Evolutionary conservation across 2,329 filamentous ascomycete species (phyloP).

Genomic region (Thermothelomyces thermophilus): DNA sequence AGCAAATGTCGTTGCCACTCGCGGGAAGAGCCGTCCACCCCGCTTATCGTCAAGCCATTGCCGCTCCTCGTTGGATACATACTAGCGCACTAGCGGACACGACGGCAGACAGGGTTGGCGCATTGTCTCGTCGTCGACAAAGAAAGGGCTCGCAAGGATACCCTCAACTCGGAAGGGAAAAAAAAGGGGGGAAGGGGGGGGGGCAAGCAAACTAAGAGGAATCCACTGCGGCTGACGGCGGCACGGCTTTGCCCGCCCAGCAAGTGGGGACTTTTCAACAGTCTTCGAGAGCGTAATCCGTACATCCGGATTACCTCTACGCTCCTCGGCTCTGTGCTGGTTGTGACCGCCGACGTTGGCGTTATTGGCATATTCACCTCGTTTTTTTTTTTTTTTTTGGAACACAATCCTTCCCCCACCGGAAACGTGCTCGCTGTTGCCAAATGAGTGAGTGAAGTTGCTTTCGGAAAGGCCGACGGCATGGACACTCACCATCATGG

Average conservation of each 20-base stretch:
- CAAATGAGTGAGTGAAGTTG: background rate
- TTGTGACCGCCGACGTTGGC: background rate
- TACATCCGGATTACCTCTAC: background rate
- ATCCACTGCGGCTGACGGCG: slow-evolving; percentile 8
- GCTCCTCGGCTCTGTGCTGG: background rate
- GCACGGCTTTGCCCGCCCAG: slow-evolving; percentile 5
- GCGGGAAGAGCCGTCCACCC: background rate
- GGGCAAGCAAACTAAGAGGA: background rate
- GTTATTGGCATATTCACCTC: no score
- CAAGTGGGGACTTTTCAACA: slow-evolving; percentile 1
- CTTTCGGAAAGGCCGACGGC: background rate
- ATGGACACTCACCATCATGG: slow-evolving; percentile 9
- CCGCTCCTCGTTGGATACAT: slow-evolving; percentile 1
- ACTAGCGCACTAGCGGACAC: no score
- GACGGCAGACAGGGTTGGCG: no score
- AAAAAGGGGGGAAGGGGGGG: background rate
- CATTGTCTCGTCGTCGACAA: no score
- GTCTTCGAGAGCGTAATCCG: background rate
- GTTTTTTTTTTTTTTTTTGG: background rate
- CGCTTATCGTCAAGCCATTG: slow-evolving; percentile 6
- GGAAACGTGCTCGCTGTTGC: background rate
- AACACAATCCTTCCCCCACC: background rate
- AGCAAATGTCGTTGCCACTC: background rate
- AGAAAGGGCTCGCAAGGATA: background rate
- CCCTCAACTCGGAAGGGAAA: background rate